These are phyloP conservation scores for Fusarium brevicatenulatum DNA, from an alignment of 2,329 filamentous ascomycete species.

Conservation along the genomic window DNA sequence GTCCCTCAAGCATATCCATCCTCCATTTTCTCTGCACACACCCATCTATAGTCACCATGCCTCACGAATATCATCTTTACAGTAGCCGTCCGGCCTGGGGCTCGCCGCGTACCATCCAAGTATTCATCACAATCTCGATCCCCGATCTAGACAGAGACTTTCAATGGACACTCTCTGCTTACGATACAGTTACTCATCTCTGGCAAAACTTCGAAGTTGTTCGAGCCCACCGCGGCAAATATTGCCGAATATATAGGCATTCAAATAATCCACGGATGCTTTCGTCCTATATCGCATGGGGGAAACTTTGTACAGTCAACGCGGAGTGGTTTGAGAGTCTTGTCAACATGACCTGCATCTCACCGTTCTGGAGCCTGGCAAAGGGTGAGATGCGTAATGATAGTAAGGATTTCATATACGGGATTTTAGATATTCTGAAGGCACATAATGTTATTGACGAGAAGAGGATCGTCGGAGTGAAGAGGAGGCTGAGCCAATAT, in stretches of 20 bases:
- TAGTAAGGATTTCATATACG: neutral
- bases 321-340: neutral
- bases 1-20: neutral
- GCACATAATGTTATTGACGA: neutral
- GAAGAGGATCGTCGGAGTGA: neutral
- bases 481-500: neutral
- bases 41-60: neutral
- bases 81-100: neutral
- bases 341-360: neutral
- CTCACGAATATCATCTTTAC: neutral
- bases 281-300: neutral
- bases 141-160: neutral
- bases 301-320: neutral
- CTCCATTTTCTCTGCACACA: neutral
- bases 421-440: neutral
- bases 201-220: neutral
- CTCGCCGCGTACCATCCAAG: neutral
- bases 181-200: neutral
- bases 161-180: neutral
- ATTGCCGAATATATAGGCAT: neutral
- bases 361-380: neutral
- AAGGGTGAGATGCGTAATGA: neutral
- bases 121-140: neutral
- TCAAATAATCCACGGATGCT: neutral
- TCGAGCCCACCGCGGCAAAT: neutral